Percentiles rank a stretch among this genome's conserved stretches.
Evolutionary conservation across 495 filamentous ascomycete species (phyloP).

Genomic region (Tuber indicum): DNA sequence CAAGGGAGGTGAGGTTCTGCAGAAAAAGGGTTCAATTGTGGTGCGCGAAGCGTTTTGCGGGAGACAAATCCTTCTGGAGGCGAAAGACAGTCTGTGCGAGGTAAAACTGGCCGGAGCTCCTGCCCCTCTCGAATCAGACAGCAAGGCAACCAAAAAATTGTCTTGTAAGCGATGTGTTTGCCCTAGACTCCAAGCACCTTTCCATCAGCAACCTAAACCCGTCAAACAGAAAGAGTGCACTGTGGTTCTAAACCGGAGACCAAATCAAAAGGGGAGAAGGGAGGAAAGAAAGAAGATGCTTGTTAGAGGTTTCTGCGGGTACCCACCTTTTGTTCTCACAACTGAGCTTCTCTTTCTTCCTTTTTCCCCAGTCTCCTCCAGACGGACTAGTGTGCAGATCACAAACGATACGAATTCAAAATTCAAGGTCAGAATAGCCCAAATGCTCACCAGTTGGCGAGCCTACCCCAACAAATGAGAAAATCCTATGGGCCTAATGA

Average conservation of each 20-base stretch:
- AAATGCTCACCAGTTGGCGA: not conserved
- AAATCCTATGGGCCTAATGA: slow-evolving; percentile 26
- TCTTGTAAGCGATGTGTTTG: slow-evolving; percentile 36
- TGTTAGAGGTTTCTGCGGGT: slow-evolving; percentile 26
- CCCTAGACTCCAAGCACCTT: slow-evolving; percentile 27
- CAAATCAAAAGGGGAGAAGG: slow-evolving; percentile 7
- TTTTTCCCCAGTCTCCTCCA: not conserved
- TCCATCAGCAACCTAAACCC: slow-evolving; percentile 31
- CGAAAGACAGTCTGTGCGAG: slow-evolving; percentile 31
- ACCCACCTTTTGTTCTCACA: slow-evolving; percentile 33
- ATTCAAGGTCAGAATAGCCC: slow-evolving; percentile 3
- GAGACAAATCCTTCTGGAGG: slow-evolving; percentile 17
- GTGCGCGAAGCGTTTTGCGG: not conserved
- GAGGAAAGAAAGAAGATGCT: slow-evolving; percentile 11
- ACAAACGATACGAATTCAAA: slow-evolving; percentile 3
- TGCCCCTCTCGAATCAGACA: slow-evolving; percentile 30
- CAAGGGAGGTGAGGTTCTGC: not conserved
- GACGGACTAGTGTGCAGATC: not conserved
- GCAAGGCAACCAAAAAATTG: slow-evolving; percentile 24
- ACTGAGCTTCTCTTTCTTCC: slow-evolving; percentile 10
- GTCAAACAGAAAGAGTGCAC: not conserved
- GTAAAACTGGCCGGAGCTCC: slow-evolving; percentile 32
- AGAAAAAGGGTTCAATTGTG: slow-evolving; percentile 1
- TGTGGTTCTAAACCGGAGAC: not conserved
- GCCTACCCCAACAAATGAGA: slow-evolving; percentile 19